Evolutionary conservation across 2,329 filamentous ascomycete genomes (phyloP), one percentile per base, ranked within the genome.

Genomic region (Aquanectria penicillioides): DNA sequence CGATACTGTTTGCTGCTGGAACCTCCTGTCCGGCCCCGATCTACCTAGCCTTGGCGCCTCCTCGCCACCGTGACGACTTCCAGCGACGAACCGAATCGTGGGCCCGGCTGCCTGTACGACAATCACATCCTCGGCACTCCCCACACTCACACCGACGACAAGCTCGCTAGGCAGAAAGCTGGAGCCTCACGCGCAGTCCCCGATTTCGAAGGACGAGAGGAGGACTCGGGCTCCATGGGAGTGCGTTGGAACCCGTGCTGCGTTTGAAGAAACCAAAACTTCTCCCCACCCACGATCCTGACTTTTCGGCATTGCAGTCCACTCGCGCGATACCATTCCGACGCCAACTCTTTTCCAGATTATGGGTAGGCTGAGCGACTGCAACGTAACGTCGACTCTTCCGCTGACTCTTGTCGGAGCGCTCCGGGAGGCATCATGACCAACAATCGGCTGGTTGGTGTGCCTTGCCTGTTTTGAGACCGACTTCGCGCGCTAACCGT

Each of bases 291-390:
- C 50, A 25, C 47, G 53, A 54, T 62, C 38, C 56, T 56, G 43
- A 59, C 38, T 23, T 55, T 63, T 40, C 56, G 53, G 44, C 33
- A 23, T 51, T 55, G 13, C 57, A 77, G 75, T 66, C 67, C 74
- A 48, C 63, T 72, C 52, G 64, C 65, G 50, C 71, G 75, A 57
- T 78, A 79, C 59, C 58, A 67, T 51, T 78, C 75, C 55, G 62
- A 73, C 57, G 71, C 71, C 61, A 70, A 73, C 66, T 77, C 75
- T 58, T 76, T 77, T 64, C 77, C 77, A 47, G 77, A 79, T 68
- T 79, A 79, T 78, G 76, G 74, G 77, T 78, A 74, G 50, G 67
- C 57, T 58, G 58, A 55, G 61, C 44, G 41, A 44, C 41, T 31
- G 23, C 25, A 49, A 49, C 25, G 22, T 10, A 50, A 29, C 57